These are phyloP conservation scores for Helicostylum pulchrum DNA, from an alignment of 192 early-diverging fungal genomes.

Conservation along the genomic window DNA sequence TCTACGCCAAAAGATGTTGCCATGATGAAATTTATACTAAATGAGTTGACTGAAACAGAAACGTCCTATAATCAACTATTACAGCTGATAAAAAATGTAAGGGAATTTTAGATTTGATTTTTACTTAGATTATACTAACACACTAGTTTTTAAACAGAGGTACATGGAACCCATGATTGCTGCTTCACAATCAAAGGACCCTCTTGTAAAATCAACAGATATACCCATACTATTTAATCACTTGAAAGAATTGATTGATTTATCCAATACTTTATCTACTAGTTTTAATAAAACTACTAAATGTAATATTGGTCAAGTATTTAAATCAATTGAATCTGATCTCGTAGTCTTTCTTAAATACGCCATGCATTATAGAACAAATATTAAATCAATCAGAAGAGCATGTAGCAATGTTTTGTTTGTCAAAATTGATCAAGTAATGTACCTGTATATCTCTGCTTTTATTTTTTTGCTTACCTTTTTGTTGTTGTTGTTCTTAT, in stretches of 20 bases:
- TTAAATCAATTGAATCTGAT: conserved; percentile 14
- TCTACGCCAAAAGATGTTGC: conserved; percentile 12
- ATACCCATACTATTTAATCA: conserved; percentile 36
- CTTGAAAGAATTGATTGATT: conserved; percentile 22
- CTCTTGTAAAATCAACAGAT: conserved; percentile 33
- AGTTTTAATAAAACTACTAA: conserved; percentile 16
- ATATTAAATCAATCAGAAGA: conserved; percentile 21
- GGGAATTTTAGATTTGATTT: too few species aligned
- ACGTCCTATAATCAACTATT: conserved; percentile 15
- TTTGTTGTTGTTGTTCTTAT: neutral
- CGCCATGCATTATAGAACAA: conserved; percentile 29
- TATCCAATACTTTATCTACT: conserved; percentile 25
- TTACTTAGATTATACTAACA: neutral
- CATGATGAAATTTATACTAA: conserved; percentile 20
- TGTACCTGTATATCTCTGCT: neutral
- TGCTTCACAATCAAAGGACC: conserved; percentile 26
- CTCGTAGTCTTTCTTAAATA: conserved; percentile 34
- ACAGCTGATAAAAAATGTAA: conserved; percentile 22
- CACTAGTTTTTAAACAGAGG: conserved; percentile 11
- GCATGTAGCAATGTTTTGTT: conserved; percentile 30
- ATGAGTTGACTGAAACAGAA: conserved; percentile 24
- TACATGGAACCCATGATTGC: conserved; percentile 39
- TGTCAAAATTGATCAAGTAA: conserved; percentile 28
- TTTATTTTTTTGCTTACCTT: neutral
- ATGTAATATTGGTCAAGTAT: conserved; percentile 25